phyloP scores from a whole-genome alignment of 257 asterid genomes.

The Cruciata laevipes region DNA sequence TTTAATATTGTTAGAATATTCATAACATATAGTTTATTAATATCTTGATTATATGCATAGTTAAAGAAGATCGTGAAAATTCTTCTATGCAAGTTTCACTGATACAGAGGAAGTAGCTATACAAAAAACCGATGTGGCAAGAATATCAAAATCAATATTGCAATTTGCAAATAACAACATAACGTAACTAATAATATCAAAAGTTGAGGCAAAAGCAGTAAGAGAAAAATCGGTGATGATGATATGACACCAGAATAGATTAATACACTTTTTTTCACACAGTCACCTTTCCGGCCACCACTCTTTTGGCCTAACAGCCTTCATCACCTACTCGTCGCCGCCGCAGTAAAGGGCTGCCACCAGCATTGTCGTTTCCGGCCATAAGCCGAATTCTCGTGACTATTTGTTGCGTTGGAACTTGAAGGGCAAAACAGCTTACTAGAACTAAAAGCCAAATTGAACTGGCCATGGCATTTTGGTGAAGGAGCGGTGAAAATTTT shows the following conservation, averaged over 20 bases:
- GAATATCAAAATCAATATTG: too few relatives aligned
- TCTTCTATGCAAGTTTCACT: too few relatives aligned
- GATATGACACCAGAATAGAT: conserved; percentile 67
- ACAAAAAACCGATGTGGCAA: too few relatives aligned
- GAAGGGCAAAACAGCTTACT: not conserved
- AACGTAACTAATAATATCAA: too few relatives aligned
- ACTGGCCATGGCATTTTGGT: not conserved
- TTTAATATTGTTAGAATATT: too few relatives aligned
- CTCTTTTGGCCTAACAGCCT: conserved; percentile 49
- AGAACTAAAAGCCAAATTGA: not conserved
- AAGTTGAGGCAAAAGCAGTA: too few relatives aligned
- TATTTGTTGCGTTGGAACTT: not conserved
- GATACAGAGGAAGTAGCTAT: too few relatives aligned
- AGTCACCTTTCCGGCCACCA: conserved; percentile 68
- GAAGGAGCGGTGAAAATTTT: not conserved
- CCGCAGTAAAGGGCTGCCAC: conserved; percentile 20
- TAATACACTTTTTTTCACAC: conserved; percentile 53
- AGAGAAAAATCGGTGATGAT: conserved; percentile 65
- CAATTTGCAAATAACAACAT: too few relatives aligned
- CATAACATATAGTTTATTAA: too few relatives aligned
- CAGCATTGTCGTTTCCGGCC: conserved; percentile 19
- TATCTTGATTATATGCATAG: too few relatives aligned
- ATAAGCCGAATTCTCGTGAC: conserved; percentile 17
- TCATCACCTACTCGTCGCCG: conserved; percentile 11
- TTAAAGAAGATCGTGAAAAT: too few relatives aligned